Conservation (phyloP, 2,329 filamentous ascomycete genomes). For the Aureobasidium lini region DNA sequence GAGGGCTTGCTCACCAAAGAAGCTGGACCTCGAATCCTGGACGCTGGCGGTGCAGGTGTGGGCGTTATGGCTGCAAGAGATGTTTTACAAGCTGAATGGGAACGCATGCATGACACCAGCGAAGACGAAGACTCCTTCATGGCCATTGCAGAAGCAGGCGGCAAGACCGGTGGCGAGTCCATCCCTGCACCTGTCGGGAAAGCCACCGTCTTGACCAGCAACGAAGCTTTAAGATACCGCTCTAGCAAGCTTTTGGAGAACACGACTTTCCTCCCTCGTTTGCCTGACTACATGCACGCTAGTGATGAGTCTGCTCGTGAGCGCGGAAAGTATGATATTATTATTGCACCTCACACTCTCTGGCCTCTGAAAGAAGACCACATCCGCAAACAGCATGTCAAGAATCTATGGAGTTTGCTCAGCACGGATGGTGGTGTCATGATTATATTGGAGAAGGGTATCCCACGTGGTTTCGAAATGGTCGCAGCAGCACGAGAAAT, state of each 20-base stretch:
- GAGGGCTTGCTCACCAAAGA: conserved; percentile 53
- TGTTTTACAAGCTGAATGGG: conserved; percentile 74
- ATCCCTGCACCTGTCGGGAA: conserved; percentile 54
- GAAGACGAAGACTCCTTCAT: conserved; percentile 17
- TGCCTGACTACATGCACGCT: conserved; percentile 77
- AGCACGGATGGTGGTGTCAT: conserved; percentile 79
- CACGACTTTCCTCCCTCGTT: conserved; percentile 81
- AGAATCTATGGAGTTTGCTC: conserved; percentile 84
- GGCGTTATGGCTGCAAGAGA: conserved; percentile 70
- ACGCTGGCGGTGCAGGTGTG: conserved; percentile 67
- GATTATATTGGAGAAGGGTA: conserved; percentile 81
- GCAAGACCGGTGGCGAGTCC: conserved; percentile 32
- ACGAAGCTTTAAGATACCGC: conserved; percentile 65
- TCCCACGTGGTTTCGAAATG: conserved; percentile 85
- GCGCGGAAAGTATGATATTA: conserved; percentile 67
- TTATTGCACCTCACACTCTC: conserved; percentile 80
- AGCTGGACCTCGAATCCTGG: conserved; percentile 59
- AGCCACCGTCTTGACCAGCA: conserved; percentile 72
- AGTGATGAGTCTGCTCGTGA: conserved; percentile 38
- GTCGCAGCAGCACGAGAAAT: conserved; percentile 77
- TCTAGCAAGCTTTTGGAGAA: conserved; percentile 72
- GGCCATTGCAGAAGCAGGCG: conserved; percentile 26
- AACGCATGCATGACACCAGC: conserved; percentile 47
- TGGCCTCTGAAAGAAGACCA: conserved; percentile 69
- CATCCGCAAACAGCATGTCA: conserved; percentile 67